phyloP scores from a whole-genome alignment of 352 stramenopile genomes.

The Phytophthora fragariae region DNA sequence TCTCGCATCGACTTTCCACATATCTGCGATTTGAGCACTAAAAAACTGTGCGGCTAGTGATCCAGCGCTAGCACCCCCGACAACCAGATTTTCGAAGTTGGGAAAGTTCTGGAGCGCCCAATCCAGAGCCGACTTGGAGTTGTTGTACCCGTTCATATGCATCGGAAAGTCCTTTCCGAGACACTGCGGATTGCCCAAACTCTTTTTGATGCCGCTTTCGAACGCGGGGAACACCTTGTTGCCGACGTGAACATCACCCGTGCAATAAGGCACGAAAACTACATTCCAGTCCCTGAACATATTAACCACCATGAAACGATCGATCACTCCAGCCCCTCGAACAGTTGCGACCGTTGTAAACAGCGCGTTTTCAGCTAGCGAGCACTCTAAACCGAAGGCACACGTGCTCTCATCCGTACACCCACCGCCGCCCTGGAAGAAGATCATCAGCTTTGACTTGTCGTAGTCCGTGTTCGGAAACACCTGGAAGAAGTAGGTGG shows the following conservation, averaged over 20 bases:
- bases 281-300: conserved; percentile 74
- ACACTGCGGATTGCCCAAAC: conserved; percentile 46
- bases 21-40: conserved; percentile 44
- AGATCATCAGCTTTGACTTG: conserved; percentile 66
- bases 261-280: conserved; percentile 73
- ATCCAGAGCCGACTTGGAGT: conserved; percentile 55
- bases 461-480: conserved; percentile 49
- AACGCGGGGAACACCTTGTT: conserved; percentile 28
- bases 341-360: conserved; percentile 50
- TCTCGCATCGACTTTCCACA: conserved; percentile 54
- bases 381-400: conserved; percentile 59
- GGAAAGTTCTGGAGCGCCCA: conserved; percentile 67
- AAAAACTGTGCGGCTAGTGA: conserved; percentile 53
- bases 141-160: conserved; percentile 64
- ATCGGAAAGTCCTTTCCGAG: conserved; percentile 40
- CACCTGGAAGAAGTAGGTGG: conserved; percentile 62
- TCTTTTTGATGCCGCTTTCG: conserved; percentile 33
- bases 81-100: conserved; percentile 50
- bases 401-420: conserved; percentile 64
- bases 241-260: conserved; percentile 63
- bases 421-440: conserved; percentile 61
- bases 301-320: conserved; percentile 52
- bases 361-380: conserved; percentile 34
- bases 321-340: conserved; percentile 52
- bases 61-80: conserved; percentile 59